Base-by-base conservation (phyloP, 176 grass and related monocot genomes). In the Aegilops longissima region DNA sequence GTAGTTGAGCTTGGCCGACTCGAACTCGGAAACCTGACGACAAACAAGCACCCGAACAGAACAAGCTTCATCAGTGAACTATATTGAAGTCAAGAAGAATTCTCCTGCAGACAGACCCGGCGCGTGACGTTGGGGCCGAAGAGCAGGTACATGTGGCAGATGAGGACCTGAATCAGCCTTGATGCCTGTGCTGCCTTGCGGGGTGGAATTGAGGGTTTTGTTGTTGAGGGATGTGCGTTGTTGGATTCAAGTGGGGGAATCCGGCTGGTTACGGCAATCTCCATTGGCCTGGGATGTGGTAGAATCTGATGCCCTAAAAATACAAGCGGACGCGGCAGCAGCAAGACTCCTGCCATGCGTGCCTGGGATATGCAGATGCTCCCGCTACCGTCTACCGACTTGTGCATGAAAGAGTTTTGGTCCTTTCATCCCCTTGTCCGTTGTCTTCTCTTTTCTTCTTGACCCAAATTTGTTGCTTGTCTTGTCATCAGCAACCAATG, bases 81-180 rank as follows among this genome's bases (percentile, higher is more conserved):
- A 27, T 3, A 1, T 44, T 44, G 40, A 44, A 44, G 40, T 1
- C 40, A 3, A 7, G 13, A 70, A 16, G 12, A 6, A 14, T 18
- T 11, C 14, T 35, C 29, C 30, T 18, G 5, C 9, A 5, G 8
- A 23, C 1, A 18, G 18, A 94, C 94, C 44, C 83, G 86, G 30
- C 81, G 76, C 5, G 92, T 68, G 18, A 88, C 88, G 36, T 86
- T 88, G 2, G 90, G 64, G 69, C 82, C 78, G 13, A 76, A 86
- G 2, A 97, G 86, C 31, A 94, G 78, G 86, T 91, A 92, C 66
- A 81, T 82, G 69, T 93, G 90, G 69, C 95, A 97, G 58, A 94
- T 92, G 27, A 97, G 82, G 64, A 97, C 84, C 20, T 62, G 36
- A 13, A 27, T 27, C 27, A 27, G 27, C 27, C 27, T 27, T 8